Base-by-base conservation (phyloP, 805 yeast species). In the Kluyveromyces lactis region DNA sequence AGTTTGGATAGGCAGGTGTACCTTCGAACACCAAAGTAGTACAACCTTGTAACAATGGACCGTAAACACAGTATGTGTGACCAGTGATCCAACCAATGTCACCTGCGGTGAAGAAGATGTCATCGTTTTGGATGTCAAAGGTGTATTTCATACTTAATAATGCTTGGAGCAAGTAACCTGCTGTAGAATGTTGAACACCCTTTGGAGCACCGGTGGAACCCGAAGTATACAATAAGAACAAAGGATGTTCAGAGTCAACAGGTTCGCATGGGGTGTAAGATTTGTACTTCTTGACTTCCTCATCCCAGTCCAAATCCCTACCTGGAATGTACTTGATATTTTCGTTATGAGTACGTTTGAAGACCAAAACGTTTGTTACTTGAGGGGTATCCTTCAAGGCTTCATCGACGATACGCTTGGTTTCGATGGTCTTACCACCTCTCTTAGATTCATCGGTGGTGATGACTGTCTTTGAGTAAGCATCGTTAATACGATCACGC, bases 11-110 rank as follows among this genome's bases (percentile, higher is more conserved):
- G 18, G 87, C 85, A 29, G 95, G 95, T 11, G 95, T 84, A 49
- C 90, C 89, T 67, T 84, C 94, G 56, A 81, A 84, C 26, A 84
- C 82, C 33, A 84, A 73, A 16, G 92, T 77, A 24, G 95, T 78
- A 41, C 82, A 78, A 58, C 95, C 95, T 50, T 73, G 69, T 23
- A 73, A 60, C 56, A 84, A 68, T 28, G 95, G 94, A 41, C 94
- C 95, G 58, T 84, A 84, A 36, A 83, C 75, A 15, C 78, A 87
- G 53, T 84, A 84, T 9, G 92, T 73, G 64, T 84, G 95, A 42
- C 95, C 95, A 5, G 94, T 84, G 54, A 84, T 81, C 95, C 95
- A 84, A 54, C 95, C 95, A 39, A 84, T 81, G 64, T 84, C 95
- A 58, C 92, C 95, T 23, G 94, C 92, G 13, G 92, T 83, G 71